These are phyloP conservation scores for Zygosaccharomyces bailii DNA, from an alignment of 805 yeast species.

Conservation along the genomic window DNA sequence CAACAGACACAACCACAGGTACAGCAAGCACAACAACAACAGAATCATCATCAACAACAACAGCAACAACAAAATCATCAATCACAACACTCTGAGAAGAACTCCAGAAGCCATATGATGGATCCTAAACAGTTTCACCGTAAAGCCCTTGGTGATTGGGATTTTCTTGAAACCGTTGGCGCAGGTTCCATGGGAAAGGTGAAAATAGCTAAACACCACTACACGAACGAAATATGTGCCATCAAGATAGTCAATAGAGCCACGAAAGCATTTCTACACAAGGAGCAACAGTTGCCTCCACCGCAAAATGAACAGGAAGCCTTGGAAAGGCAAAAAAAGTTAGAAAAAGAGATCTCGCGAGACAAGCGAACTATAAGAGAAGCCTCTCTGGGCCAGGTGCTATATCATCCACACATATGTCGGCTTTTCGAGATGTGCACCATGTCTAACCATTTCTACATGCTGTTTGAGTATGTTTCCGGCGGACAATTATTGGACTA, in stretches of 20 bases:
- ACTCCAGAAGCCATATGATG: constrained; percentile 11
- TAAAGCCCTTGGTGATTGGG: constrained; percentile 94
- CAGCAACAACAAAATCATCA: constrained; percentile 12
- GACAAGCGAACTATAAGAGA: constrained; percentile 92
- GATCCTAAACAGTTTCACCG: constrained; percentile 58
- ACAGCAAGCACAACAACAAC: constrained; percentile 12
- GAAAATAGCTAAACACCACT: constrained; percentile 81
- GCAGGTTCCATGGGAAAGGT: constrained; percentile 99
- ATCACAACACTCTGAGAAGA: constrained; percentile 20
- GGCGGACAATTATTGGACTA: constrained; percentile 98
- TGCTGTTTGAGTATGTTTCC: constrained; percentile 93
- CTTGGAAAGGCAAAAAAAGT: constrained; percentile 61
- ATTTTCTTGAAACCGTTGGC: constrained; percentile 88
- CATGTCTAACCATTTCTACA: constrained; percentile 94
- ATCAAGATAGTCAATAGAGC: constrained; percentile 93
- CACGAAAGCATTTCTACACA: constrained; percentile 67
- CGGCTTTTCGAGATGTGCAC: constrained; percentile 89
- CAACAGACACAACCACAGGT: constrained; percentile 16
- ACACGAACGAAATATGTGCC: constrained; percentile 81
- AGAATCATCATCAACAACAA: constrained; percentile 8
- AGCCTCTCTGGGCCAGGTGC: constrained; percentile 85
- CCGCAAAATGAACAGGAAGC: constrained; percentile 56
- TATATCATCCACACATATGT: constrained; percentile 91
- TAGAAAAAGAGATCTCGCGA: constrained; percentile 79
- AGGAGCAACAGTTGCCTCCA: constrained; percentile 66